These are phyloP conservation scores for Pseudonitzschia multiseries DNA, from an alignment of 108 stramenopile species.

Conservation along the genomic window DNA sequence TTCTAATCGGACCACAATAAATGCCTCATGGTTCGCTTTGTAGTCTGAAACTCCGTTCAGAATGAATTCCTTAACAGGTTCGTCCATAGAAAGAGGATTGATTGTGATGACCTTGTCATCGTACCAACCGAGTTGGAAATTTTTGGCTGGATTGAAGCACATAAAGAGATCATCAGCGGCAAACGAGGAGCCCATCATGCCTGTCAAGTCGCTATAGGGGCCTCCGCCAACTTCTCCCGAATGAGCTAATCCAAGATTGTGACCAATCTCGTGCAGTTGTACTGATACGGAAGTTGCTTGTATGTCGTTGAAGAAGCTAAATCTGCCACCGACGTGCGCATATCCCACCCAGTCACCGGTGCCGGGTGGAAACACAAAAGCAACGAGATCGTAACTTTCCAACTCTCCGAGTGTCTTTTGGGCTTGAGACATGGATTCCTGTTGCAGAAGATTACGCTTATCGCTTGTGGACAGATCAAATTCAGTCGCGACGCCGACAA, in stretches of 20 bases:
- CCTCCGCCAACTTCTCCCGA: not conserved
- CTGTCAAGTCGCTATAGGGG: not conserved
- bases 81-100: not conserved
- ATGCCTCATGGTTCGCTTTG: not conserved
- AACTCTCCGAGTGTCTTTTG: not conserved
- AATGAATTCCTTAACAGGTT: not conserved
- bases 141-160: not conserved
- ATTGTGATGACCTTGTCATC: not conserved
- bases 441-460: not conserved
- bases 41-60: not conserved
- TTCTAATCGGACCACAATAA: not conserved
- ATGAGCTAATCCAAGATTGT: not conserved
- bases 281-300: conserved; percentile 42
- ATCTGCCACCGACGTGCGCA: conserved; percentile 42
- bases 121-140: not conserved
- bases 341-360: conserved; percentile 29
- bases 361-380: conserved; percentile 50
- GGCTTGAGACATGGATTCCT: not conserved
- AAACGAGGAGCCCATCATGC: not conserved
- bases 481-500: not conserved
- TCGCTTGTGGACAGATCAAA: not conserved
- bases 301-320: conserved; percentile 44
- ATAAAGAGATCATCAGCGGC: not conserved
- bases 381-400: conserved; percentile 17
- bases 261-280: conserved; percentile 18